Conservation (phyloP, 1,284 basidiomycete species). For the Cutaneotrichosporon curvatum region DNA sequence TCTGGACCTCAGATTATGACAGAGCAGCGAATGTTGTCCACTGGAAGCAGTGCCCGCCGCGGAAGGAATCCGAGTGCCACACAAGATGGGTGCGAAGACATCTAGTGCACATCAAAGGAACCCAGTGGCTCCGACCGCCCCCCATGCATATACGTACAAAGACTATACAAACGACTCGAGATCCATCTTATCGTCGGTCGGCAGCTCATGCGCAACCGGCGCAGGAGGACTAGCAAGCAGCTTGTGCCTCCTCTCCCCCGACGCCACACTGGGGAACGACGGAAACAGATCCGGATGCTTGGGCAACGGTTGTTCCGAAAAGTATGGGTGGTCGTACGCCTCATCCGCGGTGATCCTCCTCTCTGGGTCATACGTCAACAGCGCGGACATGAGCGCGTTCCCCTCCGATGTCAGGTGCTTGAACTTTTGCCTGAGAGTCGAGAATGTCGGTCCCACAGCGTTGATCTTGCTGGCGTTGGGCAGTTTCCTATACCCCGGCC, state of each 20-base stretch:
- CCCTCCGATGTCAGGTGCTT: slow-evolving; percentile 74
- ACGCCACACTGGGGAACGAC: slow-evolving; percentile 93
- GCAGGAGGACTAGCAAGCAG: slow-evolving; percentile 38
- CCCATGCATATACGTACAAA: no score
- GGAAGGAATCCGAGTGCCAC: no score
- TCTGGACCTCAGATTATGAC: no score
- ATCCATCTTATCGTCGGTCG: slow-evolving; percentile 29
- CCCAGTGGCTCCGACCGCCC: no score
- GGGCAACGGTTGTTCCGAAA: slow-evolving; percentile 87
- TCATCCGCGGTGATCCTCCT: slow-evolving; percentile 77
- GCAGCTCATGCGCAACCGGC: slow-evolving; percentile 26
- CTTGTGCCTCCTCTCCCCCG: slow-evolving; percentile 64
- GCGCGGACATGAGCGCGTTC: slow-evolving; percentile 70
- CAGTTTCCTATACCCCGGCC: slow-evolving; percentile 74
- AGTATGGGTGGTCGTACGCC: slow-evolving; percentile 85
- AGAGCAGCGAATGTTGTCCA: no score
- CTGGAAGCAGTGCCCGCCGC: no score
- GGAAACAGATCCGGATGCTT: slow-evolving; percentile 97
- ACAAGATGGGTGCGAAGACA: no score
- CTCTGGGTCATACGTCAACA: slow-evolving; percentile 85
- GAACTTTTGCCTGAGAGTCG: slow-evolving; percentile 54
- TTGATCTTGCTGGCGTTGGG: slow-evolving; percentile 74
- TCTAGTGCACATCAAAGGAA: no score
- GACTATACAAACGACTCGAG: slow-evolving; percentile 38
- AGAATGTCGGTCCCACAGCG: slow-evolving; percentile 60